Conservation (phyloP, 805 yeast species). For the baker's yeast (Saccharomyces cerevisiae) region DNA sequence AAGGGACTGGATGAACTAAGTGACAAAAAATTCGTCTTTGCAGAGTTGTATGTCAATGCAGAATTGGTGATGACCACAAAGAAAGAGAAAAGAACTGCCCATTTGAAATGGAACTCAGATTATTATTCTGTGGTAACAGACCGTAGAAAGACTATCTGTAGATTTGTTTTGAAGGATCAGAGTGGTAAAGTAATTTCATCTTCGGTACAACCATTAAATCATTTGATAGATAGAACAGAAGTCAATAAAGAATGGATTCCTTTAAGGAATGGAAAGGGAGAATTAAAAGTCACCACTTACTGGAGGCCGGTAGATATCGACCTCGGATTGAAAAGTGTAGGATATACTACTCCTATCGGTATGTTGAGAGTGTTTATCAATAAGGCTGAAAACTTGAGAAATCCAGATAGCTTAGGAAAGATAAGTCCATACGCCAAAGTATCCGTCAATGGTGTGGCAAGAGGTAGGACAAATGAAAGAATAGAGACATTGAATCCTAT, state of each 20-base stretch:
- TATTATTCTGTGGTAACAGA: slow-evolving; percentile 60
- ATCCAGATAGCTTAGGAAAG: slow-evolving; percentile 74
- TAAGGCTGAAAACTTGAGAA: slow-evolving; percentile 62
- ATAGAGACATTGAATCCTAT: slow-evolving; percentile 64
- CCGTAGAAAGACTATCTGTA: slow-evolving; percentile 56
- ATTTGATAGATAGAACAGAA: slow-evolving; percentile 64
- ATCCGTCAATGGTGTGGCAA: slow-evolving; percentile 60
- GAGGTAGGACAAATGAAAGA: slow-evolving; percentile 61
- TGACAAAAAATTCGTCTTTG: slow-evolving; percentile 52
- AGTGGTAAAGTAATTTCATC: slow-evolving; percentile 51
- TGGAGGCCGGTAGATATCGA: slow-evolving; percentile 77
- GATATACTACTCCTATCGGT: slow-evolving; percentile 85
- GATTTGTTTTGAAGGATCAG: slow-evolving; percentile 54
- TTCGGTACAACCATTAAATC: slow-evolving; percentile 44
- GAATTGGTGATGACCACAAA: slow-evolving; percentile 48
- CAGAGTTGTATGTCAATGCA: slow-evolving; percentile 59
- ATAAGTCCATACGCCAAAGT: slow-evolving; percentile 81
- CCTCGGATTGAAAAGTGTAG: slow-evolving; percentile 56
- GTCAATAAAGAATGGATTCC: slow-evolving; percentile 74
- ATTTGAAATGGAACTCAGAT: slow-evolving; percentile 57
- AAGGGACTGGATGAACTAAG: slow-evolving; percentile 29
- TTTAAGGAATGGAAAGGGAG: slow-evolving; percentile 59
- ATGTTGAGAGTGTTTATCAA: slow-evolving; percentile 64
- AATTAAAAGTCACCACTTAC: slow-evolving; percentile 50
- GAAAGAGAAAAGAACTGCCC: slow-evolving; percentile 40